Evolutionary conservation across 2,329 filamentous ascomycete genomes (phyloP).

Genomic region (Rhynchosporium agropyri): DNA sequence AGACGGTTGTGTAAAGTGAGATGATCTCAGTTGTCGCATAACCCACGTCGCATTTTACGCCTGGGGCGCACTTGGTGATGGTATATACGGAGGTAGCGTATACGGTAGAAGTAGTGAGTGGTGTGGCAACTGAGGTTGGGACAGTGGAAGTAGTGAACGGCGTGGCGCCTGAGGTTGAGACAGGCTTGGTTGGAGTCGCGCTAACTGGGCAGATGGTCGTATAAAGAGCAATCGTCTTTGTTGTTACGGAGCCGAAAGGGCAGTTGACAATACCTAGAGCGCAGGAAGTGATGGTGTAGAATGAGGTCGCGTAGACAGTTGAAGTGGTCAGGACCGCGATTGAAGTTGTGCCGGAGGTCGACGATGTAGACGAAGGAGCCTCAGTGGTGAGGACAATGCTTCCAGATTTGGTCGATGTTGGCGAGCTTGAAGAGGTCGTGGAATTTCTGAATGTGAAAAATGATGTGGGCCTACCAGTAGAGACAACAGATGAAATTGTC

Average conservation of each 20-base stretch:
- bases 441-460: background rate
- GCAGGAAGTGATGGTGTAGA: conserved; percentile 9
- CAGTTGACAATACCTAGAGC: conserved; percentile 11
- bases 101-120: too few species aligned
- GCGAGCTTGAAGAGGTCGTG: background rate
- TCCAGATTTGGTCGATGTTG: conserved; percentile 1
- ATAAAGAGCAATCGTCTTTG: conserved; percentile 13
- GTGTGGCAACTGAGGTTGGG: background rate
- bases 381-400: background rate
- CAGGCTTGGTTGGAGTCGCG: background rate
- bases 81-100: conserved; percentile 1
- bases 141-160: conserved; percentile 14
- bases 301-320: conserved; percentile 11
- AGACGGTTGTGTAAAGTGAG: conserved; percentile 15
- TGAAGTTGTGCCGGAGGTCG: background rate
- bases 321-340: conserved; percentile 1
- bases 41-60: conserved; percentile 1
- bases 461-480: background rate
- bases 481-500: background rate
- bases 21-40: conserved; percentile 9
- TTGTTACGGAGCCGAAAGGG: conserved; percentile 16
- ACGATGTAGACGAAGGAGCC: background rate
- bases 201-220: conserved; percentile 15
- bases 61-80: conserved; percentile 8
- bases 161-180: background rate